A percentile compares a stretch with the other conserved stretches of the same genome.
These are phyloP conservation scores for Cercospora zeae-maydis DNA, from an alignment of 2,329 filamentous ascomycete genomes.

Conservation along the genomic window DNA sequence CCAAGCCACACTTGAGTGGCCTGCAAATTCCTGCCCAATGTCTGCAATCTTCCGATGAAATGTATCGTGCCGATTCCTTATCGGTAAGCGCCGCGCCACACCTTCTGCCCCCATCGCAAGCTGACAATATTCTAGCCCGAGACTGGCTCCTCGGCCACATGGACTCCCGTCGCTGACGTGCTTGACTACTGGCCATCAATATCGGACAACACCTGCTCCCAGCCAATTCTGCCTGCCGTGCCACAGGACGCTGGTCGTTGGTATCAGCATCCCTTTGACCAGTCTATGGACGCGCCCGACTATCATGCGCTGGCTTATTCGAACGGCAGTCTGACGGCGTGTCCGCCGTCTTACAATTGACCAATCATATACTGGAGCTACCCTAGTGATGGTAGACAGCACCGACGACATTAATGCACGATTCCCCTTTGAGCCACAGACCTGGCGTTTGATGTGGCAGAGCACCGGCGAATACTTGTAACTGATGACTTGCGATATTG, in stretches of 20 bases:
- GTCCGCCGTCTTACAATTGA: conserved; percentile 11
- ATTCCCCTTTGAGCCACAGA: neutral
- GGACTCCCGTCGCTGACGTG: conserved; percentile 1
- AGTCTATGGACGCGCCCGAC: neutral
- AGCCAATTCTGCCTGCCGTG: conserved; percentile 1
- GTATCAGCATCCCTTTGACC: conserved; percentile 5
- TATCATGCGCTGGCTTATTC: neutral
- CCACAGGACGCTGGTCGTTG: conserved; percentile 3
- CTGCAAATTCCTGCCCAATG: conserved; percentile 5
- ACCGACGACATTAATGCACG: neutral
- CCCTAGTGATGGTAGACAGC: neutral
- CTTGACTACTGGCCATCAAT: conserved; percentile 4
- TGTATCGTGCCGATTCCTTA: conserved; percentile 4
- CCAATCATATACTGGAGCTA: neutral
- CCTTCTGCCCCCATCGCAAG: too few species aligned
- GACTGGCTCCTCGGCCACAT: conserved; percentile 6
- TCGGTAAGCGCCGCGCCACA: neutral
- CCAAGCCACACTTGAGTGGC: conserved; percentile 1
- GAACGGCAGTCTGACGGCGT: neutral
- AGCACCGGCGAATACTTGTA: neutral
- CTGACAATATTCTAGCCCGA: conserved; percentile 1
- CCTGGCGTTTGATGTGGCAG: neutral
- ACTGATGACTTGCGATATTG: neutral
- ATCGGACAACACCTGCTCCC: conserved; percentile 2
- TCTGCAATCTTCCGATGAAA: conserved; percentile 4